These are phyloP conservation scores for Metschnikowia colocasiae DNA, from an alignment of 805 yeast species.

Conservation along the genomic window DNA sequence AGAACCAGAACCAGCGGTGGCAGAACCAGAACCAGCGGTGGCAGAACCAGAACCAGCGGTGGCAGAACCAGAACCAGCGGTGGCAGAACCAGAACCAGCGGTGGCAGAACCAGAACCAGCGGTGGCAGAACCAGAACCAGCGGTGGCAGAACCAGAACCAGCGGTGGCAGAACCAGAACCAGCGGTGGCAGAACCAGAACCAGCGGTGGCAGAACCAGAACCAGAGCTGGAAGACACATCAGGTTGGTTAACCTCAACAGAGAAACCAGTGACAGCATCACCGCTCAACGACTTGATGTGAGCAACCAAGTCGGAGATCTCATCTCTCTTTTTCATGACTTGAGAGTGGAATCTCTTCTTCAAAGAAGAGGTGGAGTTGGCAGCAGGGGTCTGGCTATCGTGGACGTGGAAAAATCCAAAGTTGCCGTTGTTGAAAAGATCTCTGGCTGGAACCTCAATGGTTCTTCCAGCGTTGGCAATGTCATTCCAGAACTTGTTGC, in stretches of 20 bases:
- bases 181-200: not conserved
- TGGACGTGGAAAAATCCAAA: conserved; percentile 30
- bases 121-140: conserved; percentile 9
- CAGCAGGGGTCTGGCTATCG: conserved; percentile 24
- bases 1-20: too few relatives aligned
- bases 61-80: too few relatives aligned
- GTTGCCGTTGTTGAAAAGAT: conserved; percentile 22
- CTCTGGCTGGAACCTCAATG: conserved; percentile 32
- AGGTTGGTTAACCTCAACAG: conserved; percentile 9
- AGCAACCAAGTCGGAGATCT: conserved; percentile 21
- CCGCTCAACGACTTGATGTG: conserved; percentile 26
- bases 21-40: too few relatives aligned
- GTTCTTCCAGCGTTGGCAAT: conserved; percentile 29
- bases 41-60: too few relatives aligned
- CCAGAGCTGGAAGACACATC: conserved; percentile 14
- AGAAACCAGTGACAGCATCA: conserved; percentile 14
- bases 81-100: too few relatives aligned
- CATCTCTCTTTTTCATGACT: conserved; percentile 34
- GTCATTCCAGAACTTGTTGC: conserved; percentile 31
- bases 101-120: conserved; percentile 9
- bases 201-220: not conserved
- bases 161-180: conserved; percentile 9
- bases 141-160: conserved; percentile 9
- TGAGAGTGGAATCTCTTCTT: conserved; percentile 32
- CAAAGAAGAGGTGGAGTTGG: conserved; percentile 40